These are phyloP conservation scores for Clarireedia hainanense DNA, from an alignment of 2,329 filamentous ascomycete species.

Conservation along the genomic window DNA sequence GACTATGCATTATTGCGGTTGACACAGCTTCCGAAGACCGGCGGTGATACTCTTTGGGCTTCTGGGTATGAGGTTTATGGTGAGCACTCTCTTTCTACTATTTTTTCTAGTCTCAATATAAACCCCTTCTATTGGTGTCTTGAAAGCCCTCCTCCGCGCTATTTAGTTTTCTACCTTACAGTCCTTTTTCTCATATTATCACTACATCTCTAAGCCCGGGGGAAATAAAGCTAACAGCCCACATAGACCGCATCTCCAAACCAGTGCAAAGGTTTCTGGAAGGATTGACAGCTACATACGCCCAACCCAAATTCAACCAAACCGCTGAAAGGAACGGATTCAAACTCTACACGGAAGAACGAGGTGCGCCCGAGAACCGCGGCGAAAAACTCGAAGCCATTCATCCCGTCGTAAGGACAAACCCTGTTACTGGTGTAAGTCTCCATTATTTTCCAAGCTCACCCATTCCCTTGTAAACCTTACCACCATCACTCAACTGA, in stretches of 20 bases:
- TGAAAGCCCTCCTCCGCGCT: no score
- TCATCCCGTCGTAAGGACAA: conserved; percentile 48
- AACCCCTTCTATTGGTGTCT: no score
- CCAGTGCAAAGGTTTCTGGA: conserved; percentile 52
- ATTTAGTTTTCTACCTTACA: no score
- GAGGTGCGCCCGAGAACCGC: conserved; percentile 43
- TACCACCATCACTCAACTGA: background rate
- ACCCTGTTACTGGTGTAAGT: conserved; percentile 42
- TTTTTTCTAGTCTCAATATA: no score
- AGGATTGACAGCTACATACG: conserved; percentile 45
- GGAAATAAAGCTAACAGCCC: no score
- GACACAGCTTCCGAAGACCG: conserved; percentile 25
- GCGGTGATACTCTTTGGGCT: conserved; percentile 53
- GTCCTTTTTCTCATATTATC: no score
- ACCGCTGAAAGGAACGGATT: conserved; percentile 39
- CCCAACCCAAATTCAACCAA: conserved; percentile 42
- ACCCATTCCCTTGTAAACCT: no score
- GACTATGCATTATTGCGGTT: conserved; percentile 47
- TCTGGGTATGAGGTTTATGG: conserved; percentile 62
- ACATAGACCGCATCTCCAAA: conserved; percentile 39
- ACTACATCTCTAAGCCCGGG: no score
- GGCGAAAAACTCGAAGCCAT: conserved; percentile 40
- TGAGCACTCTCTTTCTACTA: background rate
- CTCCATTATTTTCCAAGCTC: background rate
- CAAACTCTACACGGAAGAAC: conserved; percentile 36